Conservation (phyloP, 2,329 filamentous ascomycete genomes). For the Ophiostoma sp. region DNA sequence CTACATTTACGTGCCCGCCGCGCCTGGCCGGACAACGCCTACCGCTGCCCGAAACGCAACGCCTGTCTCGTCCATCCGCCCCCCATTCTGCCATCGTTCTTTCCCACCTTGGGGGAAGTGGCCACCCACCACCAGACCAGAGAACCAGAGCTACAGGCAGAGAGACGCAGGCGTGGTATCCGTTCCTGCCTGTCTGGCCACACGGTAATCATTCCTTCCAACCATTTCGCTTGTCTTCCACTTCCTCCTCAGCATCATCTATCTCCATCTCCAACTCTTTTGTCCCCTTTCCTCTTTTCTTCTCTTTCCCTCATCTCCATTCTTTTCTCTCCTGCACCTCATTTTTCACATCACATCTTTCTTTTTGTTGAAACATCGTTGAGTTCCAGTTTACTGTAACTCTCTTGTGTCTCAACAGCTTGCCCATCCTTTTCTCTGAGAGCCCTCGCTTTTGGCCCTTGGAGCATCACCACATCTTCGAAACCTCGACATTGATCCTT, state of each 20-base stretch:
- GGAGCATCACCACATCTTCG: not conserved
- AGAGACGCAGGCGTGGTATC: not conserved
- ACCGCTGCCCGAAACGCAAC: constrained; percentile 22
- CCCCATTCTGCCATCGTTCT: not conserved
- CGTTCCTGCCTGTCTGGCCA: constrained; percentile 22
- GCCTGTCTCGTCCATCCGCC: constrained; percentile 14
- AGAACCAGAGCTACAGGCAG: not conserved
- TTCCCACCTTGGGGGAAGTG: not conserved
- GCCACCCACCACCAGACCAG: not conserved
- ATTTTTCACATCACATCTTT: not conserved
- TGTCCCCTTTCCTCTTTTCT: constrained; percentile 11
- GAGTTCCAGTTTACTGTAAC: not conserved
- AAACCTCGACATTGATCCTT: not conserved
- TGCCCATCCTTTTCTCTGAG: not conserved
- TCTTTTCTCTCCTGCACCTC: not conserved
- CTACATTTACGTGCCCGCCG: constrained; percentile 21
- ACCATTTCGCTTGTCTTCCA: constrained; percentile 24
- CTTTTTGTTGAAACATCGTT: not conserved
- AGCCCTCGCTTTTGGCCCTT: no score
- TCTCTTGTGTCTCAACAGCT: not conserved
- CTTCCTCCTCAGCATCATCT: constrained; percentile 9
- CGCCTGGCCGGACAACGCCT: constrained; percentile 22
- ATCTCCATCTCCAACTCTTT: constrained; percentile 19
- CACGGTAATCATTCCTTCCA: constrained; percentile 25
- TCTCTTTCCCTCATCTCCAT: constrained; percentile 9